A percentile compares a stretch with the other conserved stretches of the same genome.
These are phyloP conservation scores for Cyberlindnera nakhonratchasimensis DNA, from an alignment of 805 yeast species.

Conservation along the genomic window DNA sequence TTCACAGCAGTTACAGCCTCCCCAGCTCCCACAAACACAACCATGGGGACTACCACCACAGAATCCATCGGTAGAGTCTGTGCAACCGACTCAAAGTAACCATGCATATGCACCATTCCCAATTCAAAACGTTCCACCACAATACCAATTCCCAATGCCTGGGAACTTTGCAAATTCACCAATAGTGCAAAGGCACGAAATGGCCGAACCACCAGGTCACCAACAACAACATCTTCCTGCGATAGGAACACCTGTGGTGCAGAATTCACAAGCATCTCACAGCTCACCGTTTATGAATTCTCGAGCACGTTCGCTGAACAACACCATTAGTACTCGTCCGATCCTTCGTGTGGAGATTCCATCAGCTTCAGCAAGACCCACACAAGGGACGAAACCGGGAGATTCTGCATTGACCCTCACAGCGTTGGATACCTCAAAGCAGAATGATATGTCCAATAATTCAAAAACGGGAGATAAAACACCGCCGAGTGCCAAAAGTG, in stretches of 20 bases:
- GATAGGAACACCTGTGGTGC: conserved; percentile 5
- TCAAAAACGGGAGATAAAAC: conserved; percentile 11
- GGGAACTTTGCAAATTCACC: conserved; percentile 7
- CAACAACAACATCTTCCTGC: conserved; percentile 9
- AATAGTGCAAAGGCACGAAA: background rate
- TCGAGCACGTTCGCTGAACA: conserved; percentile 25
- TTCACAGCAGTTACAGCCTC: conserved; percentile 7
- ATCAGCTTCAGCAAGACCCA: conserved; percentile 7
- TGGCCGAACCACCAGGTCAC: background rate
- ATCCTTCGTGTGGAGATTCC: conserved; percentile 29
- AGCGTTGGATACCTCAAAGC: conserved; percentile 14
- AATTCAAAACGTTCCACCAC: conserved; percentile 5
- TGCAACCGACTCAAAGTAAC: conserved; percentile 7
- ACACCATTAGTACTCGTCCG: conserved; percentile 25
- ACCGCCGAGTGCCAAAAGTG: conserved; percentile 17
- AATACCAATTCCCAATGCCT: conserved; percentile 8
- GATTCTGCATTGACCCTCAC: conserved; percentile 20
- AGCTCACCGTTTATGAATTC: conserved; percentile 15
- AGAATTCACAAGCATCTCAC: conserved; percentile 1
- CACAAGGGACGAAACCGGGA: conserved; percentile 3
- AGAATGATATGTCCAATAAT: conserved; percentile 4
- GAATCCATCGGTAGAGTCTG: conserved; percentile 4
- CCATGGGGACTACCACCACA: conserved; percentile 13
- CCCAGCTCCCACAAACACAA: conserved; percentile 3
- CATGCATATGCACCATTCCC: conserved; percentile 5